Base-by-base conservation (phyloP, 805 yeast species). In the Kazachstania africana region DNA sequence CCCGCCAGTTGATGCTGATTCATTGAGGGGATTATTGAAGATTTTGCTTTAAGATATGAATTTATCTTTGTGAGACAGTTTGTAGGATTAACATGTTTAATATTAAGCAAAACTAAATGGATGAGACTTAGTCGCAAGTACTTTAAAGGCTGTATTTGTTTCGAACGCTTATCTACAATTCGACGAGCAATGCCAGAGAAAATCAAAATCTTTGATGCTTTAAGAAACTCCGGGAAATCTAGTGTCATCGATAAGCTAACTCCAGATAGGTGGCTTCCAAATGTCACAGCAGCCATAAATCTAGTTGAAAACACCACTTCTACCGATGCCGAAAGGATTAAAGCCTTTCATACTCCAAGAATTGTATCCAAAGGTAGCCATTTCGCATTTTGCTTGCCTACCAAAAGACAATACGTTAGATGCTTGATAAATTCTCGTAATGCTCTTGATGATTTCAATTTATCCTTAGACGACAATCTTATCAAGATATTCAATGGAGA, bases 381-480 rank as follows among this genome's bases (percentile, higher is more conserved):
- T 16, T 88, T 66, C 50, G 72, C 91, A 2, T 88, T 72, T 66
- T 66, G 79, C 1, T 43, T 66, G 2, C 97, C 98, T 0, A 80
- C 74, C 26, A 45, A 44, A 19, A 55, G 87, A 37, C 63, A 66
- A 36, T 58, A 60, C 43, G 67, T 74, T 47, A 53, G 59, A 42
- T 70, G 73, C 36, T 44, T 84, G 16, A 55, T 77, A 12, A 68
- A 75, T 0, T 75, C 87, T 14, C 65, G 64, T 0, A 55, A 57
- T 0, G 91, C 93, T 0, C 45, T 83, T 26, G 45, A 48, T 1
- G 83, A 78, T 39, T 58, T 88, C 16, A 78, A 78, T 0, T 52
- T 87, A 6, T 59, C 52, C 9, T 40, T 55, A 2, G 67, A 70
- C 34, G 62, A 63, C 0, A 59, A 56, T 6, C 76, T 70, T 40